Percentiles rank a stretch among this genome's conserved stretches.
Evolutionary conservation across 2,329 filamentous ascomycete species (phyloP).

Genomic region (Apiospora malaysiana): DNA sequence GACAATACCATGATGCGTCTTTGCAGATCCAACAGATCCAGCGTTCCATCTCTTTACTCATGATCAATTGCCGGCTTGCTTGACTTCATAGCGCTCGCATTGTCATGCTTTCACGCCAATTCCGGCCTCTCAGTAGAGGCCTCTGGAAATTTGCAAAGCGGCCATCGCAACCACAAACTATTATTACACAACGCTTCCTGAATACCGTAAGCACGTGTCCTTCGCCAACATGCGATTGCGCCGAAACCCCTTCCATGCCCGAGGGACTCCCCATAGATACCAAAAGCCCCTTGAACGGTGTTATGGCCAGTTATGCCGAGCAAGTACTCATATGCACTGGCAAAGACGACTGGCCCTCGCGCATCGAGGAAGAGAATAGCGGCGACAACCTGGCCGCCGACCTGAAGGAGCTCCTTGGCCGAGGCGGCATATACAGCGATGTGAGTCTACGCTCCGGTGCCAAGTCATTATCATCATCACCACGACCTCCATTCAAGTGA

Average conservation of each 20-base stretch:
- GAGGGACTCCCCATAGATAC: constrained; percentile 76
- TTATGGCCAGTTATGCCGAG: constrained; percentile 79
- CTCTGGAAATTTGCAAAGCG: constrained; percentile 20
- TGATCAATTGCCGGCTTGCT: not conserved
- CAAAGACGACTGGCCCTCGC: constrained; percentile 78
- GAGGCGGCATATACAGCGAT: constrained; percentile 70
- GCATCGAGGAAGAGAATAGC: constrained; percentile 81
- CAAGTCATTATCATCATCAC: not conserved
- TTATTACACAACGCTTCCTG: constrained; percentile 26
- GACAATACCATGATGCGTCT: not conserved
- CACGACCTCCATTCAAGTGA: not conserved
- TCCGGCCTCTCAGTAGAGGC: constrained; percentile 21
- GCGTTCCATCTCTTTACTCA: not conserved
- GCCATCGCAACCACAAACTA: not conserved
- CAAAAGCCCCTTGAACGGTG: constrained; percentile 72
- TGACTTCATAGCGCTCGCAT: not conserved
- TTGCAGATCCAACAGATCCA: not conserved
- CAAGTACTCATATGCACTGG: constrained; percentile 87
- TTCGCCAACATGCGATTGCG: constrained; percentile 76
- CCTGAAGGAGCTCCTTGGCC: constrained; percentile 72
- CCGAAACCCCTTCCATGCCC: constrained; percentile 68
- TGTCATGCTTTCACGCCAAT: constrained; percentile 20
- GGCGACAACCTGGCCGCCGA: constrained; percentile 72
- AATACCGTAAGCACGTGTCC: constrained; percentile 67
- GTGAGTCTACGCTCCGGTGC: constrained; percentile 49